Evolutionary conservation across 2,329 filamentous ascomycete species (phyloP).

Genomic region (Coniochaeta pulveracea): DNA sequence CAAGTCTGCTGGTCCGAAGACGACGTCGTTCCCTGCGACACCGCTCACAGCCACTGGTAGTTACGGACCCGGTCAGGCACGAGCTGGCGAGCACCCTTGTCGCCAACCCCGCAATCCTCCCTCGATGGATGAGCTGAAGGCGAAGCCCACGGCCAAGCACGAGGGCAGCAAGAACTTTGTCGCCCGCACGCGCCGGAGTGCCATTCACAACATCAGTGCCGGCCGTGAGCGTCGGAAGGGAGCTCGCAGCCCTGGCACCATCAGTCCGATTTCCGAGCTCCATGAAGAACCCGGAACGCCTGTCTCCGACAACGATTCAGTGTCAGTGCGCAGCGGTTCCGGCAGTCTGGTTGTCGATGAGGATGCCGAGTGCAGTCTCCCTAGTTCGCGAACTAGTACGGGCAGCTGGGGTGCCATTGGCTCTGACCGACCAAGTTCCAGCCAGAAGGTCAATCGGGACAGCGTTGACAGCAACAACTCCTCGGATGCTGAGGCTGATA

Average conservation of each 20-base stretch:
- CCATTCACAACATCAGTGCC: constrained; percentile 84
- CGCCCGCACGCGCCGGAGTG: constrained; percentile 80
- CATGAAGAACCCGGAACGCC: constrained; percentile 46
- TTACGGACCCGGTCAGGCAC: constrained; percentile 85
- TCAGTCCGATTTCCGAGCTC: constrained; percentile 82
- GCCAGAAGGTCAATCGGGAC: constrained; percentile 49
- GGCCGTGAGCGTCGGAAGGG: constrained; percentile 77
- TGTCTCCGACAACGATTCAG: constrained; percentile 63
- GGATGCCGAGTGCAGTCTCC: constrained; percentile 51
- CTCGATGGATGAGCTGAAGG: constrained; percentile 77
- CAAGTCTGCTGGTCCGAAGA: constrained; percentile 62
- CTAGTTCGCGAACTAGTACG: constrained; percentile 67
- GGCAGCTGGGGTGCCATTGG: constrained; percentile 70
- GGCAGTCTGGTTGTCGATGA: constrained; percentile 64
- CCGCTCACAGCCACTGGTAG: constrained; percentile 58
- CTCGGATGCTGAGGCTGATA: constrained; percentile 32
- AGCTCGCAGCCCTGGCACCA: constrained; percentile 63
- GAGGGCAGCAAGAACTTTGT: constrained; percentile 98
- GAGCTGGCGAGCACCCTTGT: constrained; percentile 86
- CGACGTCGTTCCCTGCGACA: constrained; percentile 67
- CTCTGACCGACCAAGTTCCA: constrained; percentile 67
- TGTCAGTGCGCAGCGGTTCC: constrained; percentile 60
- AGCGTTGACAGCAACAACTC: constrained; percentile 57
- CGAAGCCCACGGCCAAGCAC: constrained; percentile 82
- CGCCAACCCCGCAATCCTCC: constrained; percentile 91